phyloP scores from a whole-genome alignment of 768 basidiomycete genomes.

The Russula ochroleuca region DNA sequence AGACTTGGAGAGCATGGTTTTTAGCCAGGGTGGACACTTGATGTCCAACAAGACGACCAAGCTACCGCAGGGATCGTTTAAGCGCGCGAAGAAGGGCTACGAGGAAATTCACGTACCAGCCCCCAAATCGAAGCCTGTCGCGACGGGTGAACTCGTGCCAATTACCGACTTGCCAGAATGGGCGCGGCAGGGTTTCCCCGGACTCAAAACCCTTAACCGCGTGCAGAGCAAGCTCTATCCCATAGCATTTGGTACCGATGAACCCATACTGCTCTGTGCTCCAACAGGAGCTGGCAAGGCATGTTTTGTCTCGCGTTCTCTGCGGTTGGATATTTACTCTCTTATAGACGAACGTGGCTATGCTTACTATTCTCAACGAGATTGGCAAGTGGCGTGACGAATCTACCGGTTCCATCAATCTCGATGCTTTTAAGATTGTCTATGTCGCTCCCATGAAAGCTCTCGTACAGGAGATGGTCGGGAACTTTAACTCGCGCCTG shows the following conservation, averaged over 20 bases:
- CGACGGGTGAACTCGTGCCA: constrained; percentile 65
- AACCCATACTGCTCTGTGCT: constrained; percentile 92
- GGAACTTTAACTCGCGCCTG: constrained; percentile 83
- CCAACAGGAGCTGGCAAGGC: constrained; percentile 99
- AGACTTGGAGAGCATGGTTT: constrained; percentile 93
- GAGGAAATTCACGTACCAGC: constrained; percentile 98
- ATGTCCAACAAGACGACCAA: constrained; percentile 99
- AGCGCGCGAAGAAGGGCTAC: constrained; percentile 92
- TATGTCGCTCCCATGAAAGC: constrained; percentile 99
- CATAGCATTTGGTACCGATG: constrained; percentile 89
- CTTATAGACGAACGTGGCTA: constrained; percentile 90
- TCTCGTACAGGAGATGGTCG: constrained; percentile 97
- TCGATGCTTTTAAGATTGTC: constrained; percentile 91
- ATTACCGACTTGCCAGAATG: constrained; percentile 74
- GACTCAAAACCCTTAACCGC: constrained; percentile 75
- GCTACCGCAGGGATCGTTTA: constrained; percentile 96
- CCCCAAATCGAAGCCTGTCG: constrained; percentile 69
- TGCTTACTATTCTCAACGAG: constrained; percentile 91
- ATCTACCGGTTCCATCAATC: constrained; percentile 71
- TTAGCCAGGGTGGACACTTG: constrained; percentile 90
- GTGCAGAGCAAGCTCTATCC: constrained; percentile 93
- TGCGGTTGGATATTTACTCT: constrained; percentile 26
- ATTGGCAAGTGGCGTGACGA: constrained; percentile 85
- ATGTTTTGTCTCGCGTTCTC: constrained; percentile 27
- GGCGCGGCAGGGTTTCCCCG: constrained; percentile 81